A percentile compares a stretch with the other conserved stretches of the same genome.
These are phyloP conservation scores for Globisporangium sylvaticum DNA, from an alignment of 352 stramenopile species.

Conservation along the genomic window DNA sequence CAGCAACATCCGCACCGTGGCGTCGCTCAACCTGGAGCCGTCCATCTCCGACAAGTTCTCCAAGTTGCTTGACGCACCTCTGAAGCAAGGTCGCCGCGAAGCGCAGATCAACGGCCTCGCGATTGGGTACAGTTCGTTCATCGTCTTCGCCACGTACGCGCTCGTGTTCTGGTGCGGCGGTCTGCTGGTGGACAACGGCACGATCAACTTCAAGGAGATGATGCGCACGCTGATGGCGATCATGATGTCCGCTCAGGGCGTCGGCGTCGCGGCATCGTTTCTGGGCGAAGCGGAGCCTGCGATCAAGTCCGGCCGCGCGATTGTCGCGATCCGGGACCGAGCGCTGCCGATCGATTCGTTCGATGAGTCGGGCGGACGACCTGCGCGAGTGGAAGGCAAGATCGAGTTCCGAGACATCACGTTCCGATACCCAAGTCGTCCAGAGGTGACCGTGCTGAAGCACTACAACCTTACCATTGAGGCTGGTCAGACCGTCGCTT, in stretches of 20 bases:
- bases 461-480: conserved; percentile 19
- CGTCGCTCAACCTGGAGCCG: conserved; percentile 30
- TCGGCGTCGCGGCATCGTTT: conserved; percentile 23
- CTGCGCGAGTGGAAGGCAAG: conserved; percentile 7
- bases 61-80: conserved; percentile 19
- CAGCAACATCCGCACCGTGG: conserved; percentile 35
- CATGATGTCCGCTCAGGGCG: conserved; percentile 38
- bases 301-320: conserved; percentile 1
- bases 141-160: conserved; percentile 35
- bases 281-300: conserved; percentile 36
- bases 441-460: conserved; percentile 15
- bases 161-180: conserved; percentile 60
- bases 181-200: conserved; percentile 25
- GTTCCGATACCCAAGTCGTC: conserved; percentile 28
- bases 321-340: conserved; percentile 3
- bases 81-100: conserved; percentile 18
- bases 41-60: conserved; percentile 28
- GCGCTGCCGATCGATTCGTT: conserved; percentile 8
- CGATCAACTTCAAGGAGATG: conserved; percentile 39
- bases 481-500: conserved; percentile 25
- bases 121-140: conserved; percentile 65
- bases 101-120: conserved; percentile 29
- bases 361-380: not conserved
- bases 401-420: conserved; percentile 20
- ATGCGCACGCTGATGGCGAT: conserved; percentile 49